These are phyloP conservation scores for Paramecium sexaurelia DNA, from an alignment of 73 alveolate species.

Conservation along the genomic window DNA sequence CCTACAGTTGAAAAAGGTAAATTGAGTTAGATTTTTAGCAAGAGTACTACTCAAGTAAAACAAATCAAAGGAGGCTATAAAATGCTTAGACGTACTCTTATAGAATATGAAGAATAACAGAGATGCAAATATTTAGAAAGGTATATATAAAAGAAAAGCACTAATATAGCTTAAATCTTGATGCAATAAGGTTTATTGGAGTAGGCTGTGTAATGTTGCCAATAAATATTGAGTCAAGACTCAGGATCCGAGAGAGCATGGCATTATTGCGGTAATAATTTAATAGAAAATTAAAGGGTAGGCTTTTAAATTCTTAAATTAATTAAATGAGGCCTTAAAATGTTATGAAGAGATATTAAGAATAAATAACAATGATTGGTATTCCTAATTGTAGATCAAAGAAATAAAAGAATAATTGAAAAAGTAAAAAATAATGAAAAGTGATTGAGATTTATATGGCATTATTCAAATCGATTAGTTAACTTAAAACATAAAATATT, in stretches of 20 bases:
- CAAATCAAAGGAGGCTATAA: background rate
- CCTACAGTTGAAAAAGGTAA: background rate
- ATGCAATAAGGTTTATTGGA: background rate
- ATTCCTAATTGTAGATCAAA: background rate
- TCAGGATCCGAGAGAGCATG: background rate
- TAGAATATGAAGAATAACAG: background rate
- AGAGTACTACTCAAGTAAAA: background rate
- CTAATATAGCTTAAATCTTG: background rate
- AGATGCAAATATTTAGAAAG: background rate
- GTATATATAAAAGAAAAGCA: background rate
- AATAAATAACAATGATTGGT: background rate
- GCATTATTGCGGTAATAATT: background rate
- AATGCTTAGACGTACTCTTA: background rate
- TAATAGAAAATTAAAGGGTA: background rate
- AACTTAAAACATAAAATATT: too few species aligned
- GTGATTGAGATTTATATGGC: background rate
- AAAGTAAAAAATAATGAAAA: background rate
- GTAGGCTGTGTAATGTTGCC: background rate
- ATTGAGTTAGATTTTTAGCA: background rate
- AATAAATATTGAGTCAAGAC: background rate
- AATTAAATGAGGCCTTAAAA: background rate
- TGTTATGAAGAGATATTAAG: background rate
- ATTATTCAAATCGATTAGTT: background rate
- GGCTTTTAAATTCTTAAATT: background rate
- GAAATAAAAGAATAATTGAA: background rate